Evolutionary conservation across 768 basidiomycete genomes (phyloP).

Genomic region (Termitomyces sp.): DNA sequence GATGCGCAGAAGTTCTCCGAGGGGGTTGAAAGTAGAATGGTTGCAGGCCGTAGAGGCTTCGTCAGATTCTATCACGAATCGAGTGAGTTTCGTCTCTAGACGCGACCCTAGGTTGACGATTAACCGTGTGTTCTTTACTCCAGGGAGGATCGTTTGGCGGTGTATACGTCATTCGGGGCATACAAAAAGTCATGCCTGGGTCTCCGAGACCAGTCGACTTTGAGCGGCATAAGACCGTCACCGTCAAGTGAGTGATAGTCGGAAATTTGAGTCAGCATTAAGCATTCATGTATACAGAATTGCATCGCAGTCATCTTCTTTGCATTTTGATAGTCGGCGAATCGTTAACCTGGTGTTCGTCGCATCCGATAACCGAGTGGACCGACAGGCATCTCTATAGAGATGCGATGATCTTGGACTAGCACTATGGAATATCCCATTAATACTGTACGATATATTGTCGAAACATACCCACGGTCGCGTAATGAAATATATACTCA

Average conservation of each 20-base stretch:
- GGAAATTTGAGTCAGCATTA: background rate
- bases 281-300: constrained; percentile 28
- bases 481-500: background rate
- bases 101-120: background rate
- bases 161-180: constrained; percentile 50
- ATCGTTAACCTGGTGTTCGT: constrained; percentile 50
- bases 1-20: constrained; percentile 38
- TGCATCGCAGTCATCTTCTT: constrained; percentile 37
- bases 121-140: background rate
- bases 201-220: constrained; percentile 32
- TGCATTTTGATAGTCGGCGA: constrained; percentile 40
- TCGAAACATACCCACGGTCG: background rate
- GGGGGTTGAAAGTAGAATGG: constrained; percentile 50
- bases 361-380: constrained; percentile 42
- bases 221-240: constrained; percentile 51
- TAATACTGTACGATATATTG: constrained; percentile 9
- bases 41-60: constrained; percentile 43
- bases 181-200: constrained; percentile 37
- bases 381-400: constrained; percentile 26
- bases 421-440: background rate
- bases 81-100: constrained; percentile 32
- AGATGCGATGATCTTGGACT: background rate
- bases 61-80: constrained; percentile 35
- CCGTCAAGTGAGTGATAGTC: constrained; percentile 42
- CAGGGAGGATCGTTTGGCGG: constrained; percentile 52